These are phyloP conservation scores for Magnolia sinica DNA, from an alignment of 164 flowering plant genomes.

Conservation along the genomic window DNA sequence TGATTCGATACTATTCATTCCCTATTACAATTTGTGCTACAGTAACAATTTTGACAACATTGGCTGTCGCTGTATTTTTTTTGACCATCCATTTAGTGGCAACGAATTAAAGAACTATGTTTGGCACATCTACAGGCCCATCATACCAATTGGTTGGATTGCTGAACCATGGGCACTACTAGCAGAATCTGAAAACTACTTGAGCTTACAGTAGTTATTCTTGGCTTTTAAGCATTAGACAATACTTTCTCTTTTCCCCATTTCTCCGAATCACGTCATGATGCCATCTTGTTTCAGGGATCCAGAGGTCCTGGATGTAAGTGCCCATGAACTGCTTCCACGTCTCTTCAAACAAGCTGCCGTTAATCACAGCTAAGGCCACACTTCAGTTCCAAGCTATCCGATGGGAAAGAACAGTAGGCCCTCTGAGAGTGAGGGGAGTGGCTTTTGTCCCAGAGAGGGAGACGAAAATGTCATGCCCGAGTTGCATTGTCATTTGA, in stretches of 20 bases:
- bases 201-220: not conserved
- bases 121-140: no score
- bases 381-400: not conserved
- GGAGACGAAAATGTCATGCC: not conserved
- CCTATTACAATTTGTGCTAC: no score
- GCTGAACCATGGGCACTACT: no score
- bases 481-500: not conserved
- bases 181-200: no score
- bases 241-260: not conserved
- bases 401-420: not conserved
- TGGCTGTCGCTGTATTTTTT: no score
- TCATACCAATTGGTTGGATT: no score
- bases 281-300: conserved; percentile 42
- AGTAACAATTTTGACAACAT: no score
- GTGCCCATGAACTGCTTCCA: conserved; percentile 74
- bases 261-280: not conserved
- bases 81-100: no score
- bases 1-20: no score
- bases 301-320: conserved; percentile 66
- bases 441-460: not conserved
- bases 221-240: not conserved
- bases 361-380: conserved; percentile 13
- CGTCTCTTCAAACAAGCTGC: conserved; percentile 54
- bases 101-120: no score
- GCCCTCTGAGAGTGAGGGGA: not conserved